Evolutionary conservation across 1,139 yeast genomes (phyloP).

Genomic region (Taphrina sp.): DNA sequence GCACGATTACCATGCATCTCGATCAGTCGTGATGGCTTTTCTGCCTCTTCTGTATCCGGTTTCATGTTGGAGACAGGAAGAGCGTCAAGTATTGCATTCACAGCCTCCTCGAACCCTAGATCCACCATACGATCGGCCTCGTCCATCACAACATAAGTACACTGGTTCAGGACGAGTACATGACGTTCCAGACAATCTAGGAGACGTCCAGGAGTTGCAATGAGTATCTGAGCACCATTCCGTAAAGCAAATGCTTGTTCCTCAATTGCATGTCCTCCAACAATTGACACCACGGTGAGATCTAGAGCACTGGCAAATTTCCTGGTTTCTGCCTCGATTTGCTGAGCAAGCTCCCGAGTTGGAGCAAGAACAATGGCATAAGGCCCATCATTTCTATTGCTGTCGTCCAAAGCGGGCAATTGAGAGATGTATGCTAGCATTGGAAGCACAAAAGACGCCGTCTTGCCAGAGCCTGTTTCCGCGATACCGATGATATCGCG

Average conservation of each 20-base stretch:
- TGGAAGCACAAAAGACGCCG: slow-evolving; percentile 79
- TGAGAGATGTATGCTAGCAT: slow-evolving; percentile 58
- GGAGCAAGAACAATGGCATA: slow-evolving; percentile 76
- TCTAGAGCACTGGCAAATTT: slow-evolving; percentile 52
- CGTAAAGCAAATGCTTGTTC: slow-evolving; percentile 62
- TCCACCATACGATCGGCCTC: slow-evolving; percentile 96
- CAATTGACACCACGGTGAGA: slow-evolving; percentile 62
- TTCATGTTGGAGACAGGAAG: slow-evolving; percentile 48
- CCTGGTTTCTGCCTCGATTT: slow-evolving; percentile 65
- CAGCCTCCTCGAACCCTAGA: slow-evolving; percentile 85
- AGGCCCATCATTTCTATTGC: slow-evolving; percentile 57
- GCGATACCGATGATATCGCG: slow-evolving; percentile 86
- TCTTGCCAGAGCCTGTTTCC: slow-evolving; percentile 95
- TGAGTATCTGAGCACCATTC: slow-evolving; percentile 73
- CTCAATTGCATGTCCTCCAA: slow-evolving; percentile 87
- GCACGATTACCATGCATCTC: slow-evolving; percentile 39
- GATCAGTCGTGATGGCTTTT: slow-evolving; percentile 37
- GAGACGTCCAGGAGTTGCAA: slow-evolving; percentile 92
- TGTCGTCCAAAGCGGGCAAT: slow-evolving; percentile 48
- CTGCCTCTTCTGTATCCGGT: slow-evolving; percentile 41
- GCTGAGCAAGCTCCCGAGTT: slow-evolving; percentile 89
- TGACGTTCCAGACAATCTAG: slow-evolving; percentile 74
- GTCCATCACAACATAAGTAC: slow-evolving; percentile 74
- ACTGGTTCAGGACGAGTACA: slow-evolving; percentile 58
- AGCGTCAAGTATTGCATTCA: slow-evolving; percentile 56